Evolutionary conservation across 345 rosid genomes (phyloP).

Genomic region (Eucalyptus erythrocorys): DNA sequence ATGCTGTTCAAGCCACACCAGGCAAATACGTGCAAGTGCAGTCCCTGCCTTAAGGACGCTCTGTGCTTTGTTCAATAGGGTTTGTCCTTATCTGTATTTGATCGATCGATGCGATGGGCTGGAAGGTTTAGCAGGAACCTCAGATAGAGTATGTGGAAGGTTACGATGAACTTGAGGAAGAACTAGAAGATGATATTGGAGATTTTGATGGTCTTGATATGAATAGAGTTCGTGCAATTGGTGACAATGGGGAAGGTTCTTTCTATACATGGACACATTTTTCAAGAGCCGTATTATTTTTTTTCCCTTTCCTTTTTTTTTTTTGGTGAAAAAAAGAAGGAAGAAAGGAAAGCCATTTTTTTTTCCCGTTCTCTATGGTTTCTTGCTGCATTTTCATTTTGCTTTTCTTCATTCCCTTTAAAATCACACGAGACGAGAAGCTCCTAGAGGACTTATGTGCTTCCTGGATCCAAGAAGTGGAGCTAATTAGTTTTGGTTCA

Average conservation of each 20-base stretch:
- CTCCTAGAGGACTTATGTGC: not conserved
- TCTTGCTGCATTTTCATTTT: not conserved
- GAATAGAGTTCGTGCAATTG: constrained; percentile 9
- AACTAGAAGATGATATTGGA: constrained; percentile 92
- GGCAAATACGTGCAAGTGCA: too few species aligned
- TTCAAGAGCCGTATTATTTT: not conserved
- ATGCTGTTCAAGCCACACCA: too few species aligned
- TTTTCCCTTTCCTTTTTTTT: too few species aligned
- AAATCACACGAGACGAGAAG: not conserved
- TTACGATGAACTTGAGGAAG: constrained; percentile 64
- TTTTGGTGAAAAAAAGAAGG: too few species aligned
- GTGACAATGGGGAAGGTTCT: constrained; percentile 21
- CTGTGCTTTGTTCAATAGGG: too few species aligned
- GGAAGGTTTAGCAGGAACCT: constrained; percentile 31
- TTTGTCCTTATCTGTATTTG: too few species aligned
- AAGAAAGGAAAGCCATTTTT: too few species aligned
- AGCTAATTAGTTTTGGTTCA: not conserved
- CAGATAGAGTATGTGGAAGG: constrained; percentile 73
- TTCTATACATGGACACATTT: not conserved
- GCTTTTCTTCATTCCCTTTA: not conserved
- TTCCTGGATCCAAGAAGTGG: not conserved
- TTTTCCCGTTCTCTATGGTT: not conserved
- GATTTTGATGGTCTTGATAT: constrained; percentile 40
- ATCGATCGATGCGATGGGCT: too few species aligned
- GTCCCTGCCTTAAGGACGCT: too few species aligned